Percentiles rank a stretch among this genome's conserved stretches.
phyloP scores from a whole-genome alignment of 1,284 basidiomycete genomes.

The Melampsora larici-populina region DNA sequence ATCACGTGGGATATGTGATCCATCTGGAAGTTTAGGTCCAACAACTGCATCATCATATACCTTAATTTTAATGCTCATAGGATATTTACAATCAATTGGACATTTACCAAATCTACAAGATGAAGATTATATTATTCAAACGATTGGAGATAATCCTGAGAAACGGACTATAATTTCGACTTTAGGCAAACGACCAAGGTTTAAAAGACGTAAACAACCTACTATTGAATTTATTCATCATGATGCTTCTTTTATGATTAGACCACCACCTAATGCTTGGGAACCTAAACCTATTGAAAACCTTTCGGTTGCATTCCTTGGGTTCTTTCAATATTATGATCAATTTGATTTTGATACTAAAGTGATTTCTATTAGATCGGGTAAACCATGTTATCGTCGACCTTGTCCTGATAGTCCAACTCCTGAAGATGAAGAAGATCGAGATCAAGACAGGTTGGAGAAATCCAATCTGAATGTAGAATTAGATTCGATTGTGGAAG shows the following conservation, averaged over 20 bases:
- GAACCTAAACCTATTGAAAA: background rate
- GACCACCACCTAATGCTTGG: background rate
- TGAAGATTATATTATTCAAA: background rate
- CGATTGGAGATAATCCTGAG: background rate
- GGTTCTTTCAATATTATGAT: background rate
- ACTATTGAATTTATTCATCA: background rate
- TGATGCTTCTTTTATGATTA: background rate
- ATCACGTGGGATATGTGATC: slow-evolving; percentile 28
- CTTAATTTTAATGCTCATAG: slow-evolving; percentile 27
- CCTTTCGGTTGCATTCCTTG: background rate
- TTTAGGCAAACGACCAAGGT: background rate
- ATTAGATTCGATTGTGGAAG: too few relatives aligned
- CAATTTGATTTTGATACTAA: background rate
- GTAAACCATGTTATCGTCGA: background rate
- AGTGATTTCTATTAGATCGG: background rate
- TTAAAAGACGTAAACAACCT: background rate
- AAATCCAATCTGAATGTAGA: too few relatives aligned
- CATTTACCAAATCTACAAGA: slow-evolving; percentile 36
- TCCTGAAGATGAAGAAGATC: too few relatives aligned
- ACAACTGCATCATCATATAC: slow-evolving; percentile 23
- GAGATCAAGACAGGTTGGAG: too few relatives aligned
- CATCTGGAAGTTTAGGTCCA: slow-evolving; percentile 21
- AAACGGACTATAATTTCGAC: background rate
- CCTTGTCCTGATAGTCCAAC: too few relatives aligned
- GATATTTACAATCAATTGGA: slow-evolving; percentile 23